Percentiles rank a stretch among this genome's conserved stretches.
These are phyloP conservation scores for Brassica hybrid DNA, from an alignment of 441 rosid species.

Conservation along the genomic window DNA sequence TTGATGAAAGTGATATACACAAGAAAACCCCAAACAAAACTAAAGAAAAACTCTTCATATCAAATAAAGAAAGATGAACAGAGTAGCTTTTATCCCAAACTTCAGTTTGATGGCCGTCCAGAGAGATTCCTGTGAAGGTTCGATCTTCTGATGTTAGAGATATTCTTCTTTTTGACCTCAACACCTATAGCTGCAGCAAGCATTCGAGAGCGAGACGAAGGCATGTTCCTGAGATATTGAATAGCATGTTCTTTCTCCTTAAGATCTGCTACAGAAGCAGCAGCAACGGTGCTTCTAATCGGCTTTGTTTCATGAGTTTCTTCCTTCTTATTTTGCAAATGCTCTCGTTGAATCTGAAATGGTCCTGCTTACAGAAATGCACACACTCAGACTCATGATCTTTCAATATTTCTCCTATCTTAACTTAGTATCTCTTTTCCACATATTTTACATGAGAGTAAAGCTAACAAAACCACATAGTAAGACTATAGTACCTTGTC, in stretches of 20 bases:
- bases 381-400: not conserved
- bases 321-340: constrained; percentile 34
- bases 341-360: constrained; percentile 33
- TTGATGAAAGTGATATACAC: constrained; percentile 21
- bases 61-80: not conserved
- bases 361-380: constrained; percentile 35
- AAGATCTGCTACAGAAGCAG: constrained; percentile 19
- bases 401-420: not conserved
- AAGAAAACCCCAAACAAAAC: constrained; percentile 17
- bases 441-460: constrained; percentile 16
- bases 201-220: not conserved
- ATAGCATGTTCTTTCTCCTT: constrained; percentile 17
- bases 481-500: constrained; percentile 26
- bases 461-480: constrained; percentile 11
- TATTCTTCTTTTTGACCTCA: constrained; percentile 17
- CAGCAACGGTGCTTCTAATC: not conserved
- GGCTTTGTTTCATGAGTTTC: constrained; percentile 13
- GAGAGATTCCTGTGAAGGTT: constrained; percentile 19
- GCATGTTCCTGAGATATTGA: not conserved
- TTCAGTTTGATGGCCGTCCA: not conserved
- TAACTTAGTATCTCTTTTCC: not conserved
- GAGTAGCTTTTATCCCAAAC: not conserved
- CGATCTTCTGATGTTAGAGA: constrained; percentile 9
- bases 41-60: constrained; percentile 15
- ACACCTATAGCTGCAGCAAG: constrained; percentile 17